These are phyloP conservation scores for Neopestalotiopsis sp. DNA, from an alignment of 2,329 filamentous ascomycete genomes.

Conservation along the genomic window DNA sequence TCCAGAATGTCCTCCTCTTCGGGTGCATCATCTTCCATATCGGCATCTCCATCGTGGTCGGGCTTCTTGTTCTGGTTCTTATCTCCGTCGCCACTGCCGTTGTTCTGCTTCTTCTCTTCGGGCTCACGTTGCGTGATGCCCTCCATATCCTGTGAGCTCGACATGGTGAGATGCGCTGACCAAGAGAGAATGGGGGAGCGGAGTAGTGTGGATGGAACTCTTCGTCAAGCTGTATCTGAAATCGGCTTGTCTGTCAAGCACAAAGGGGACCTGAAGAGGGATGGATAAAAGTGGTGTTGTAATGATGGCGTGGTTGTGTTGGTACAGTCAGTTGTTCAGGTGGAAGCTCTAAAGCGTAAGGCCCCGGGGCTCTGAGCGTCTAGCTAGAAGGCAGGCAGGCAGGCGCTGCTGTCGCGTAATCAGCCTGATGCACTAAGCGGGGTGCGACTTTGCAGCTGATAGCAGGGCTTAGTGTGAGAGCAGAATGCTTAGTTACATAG, in stretches of 20 bases:
- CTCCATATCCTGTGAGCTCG: conserved; percentile 33
- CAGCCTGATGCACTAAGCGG: conserved; percentile 31
- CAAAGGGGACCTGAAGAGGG: background rate
- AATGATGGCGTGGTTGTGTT: conserved; percentile 4
- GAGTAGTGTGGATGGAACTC: conserved; percentile 4
- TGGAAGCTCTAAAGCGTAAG: conserved; percentile 27
- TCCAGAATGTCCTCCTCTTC: conserved; percentile 85
- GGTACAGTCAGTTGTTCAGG: conserved; percentile 20
- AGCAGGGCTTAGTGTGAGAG: background rate
- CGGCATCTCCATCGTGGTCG: conserved; percentile 72
- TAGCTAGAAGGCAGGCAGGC: conserved; percentile 27
- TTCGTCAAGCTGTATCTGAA: background rate
- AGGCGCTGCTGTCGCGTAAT: conserved; percentile 35
- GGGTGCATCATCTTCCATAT: conserved; percentile 85
- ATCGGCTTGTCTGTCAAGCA: background rate
- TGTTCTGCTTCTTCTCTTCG: conserved; percentile 58
- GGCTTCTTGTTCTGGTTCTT: conserved; percentile 58
- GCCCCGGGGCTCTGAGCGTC: conserved; percentile 18
- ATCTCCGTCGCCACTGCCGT: conserved; percentile 59
- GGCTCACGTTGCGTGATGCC: conserved; percentile 32
- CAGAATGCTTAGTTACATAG: background rate
- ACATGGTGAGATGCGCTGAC: conserved; percentile 29
- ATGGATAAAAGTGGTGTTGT: background rate
- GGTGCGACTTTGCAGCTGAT: conserved; percentile 13
- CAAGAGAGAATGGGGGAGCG: conserved; percentile 16